Base-by-base conservation (phyloP, 1,139 yeast species). In the Hyphopichia buzzinii region DNA sequence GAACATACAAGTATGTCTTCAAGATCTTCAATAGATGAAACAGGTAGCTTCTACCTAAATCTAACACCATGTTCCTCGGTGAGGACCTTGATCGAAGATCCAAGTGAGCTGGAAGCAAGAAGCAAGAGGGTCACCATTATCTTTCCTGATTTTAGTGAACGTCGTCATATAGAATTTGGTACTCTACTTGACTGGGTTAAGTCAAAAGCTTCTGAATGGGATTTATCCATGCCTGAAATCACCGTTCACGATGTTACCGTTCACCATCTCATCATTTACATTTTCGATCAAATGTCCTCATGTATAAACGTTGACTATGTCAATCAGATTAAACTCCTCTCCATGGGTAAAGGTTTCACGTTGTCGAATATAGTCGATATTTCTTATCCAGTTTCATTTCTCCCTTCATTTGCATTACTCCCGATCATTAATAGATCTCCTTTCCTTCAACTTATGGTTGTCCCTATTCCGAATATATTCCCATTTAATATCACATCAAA, bases 191-290 rank as follows among this genome's bases (percentile, higher is more conserved):
- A 37, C 43, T 19, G 25, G 35, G 7, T 15, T 39, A 13, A 26
- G 26, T 29, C 13, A 25, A 29, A 39, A 26, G 31, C 30, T n/a
- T 28, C 32, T 24, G 23, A 12, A 42, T 38, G 14, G 33, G 40
- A 13, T 35, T 33, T 17, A 29, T 16, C 5, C 43, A 4, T 17
- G 24, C n/a, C 12, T 30, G 22, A 22, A 29, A 15, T 13, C 26
- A 8, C 8, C 14, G 12, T 10, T 7, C 41, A 37, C 5, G 43
- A 40, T 5, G 26, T 55, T 13, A 44, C 59, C 1, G 32, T 50
- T 8, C 39, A 43, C 30, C 62, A 58, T 35, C 39, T 58, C 6
- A 40, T 57, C 16, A 37, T 57, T 4, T 58, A 46, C 33, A 37
- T 57, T 19, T 41, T 42, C 16, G 16, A 43, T 10, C 30, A 42